Evolutionary conservation across 1,284 basidiomycete genomes (phyloP), one percentile per base, ranked within the genome.

Genomic region (Moesziomyces aphidis): DNA sequence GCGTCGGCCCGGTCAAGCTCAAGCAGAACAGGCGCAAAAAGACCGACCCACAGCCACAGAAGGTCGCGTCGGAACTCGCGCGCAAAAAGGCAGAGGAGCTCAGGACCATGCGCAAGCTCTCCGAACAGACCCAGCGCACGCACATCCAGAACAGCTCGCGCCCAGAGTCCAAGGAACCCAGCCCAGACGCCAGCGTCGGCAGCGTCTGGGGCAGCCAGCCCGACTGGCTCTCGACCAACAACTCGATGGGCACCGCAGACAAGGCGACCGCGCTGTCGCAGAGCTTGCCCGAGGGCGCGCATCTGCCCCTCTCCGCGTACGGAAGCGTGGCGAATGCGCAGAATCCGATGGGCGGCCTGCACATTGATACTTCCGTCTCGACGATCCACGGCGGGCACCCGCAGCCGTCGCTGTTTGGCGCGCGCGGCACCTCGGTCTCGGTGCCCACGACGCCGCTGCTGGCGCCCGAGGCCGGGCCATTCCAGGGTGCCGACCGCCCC

Each of bases 81-180:
- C 50, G 60, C 24, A 74, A 74, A 42, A 74, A 69, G 59, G 72
- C 72, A 0, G 72, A 74, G 19, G 72, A 74, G 55, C 52, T 74
- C 15, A 24, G 72, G 7, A 68, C 55, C 17, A 50, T 68, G 28
- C 62, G 72, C 24, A 74, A 74, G 49, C 23, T 74, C 22, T 63
- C 72, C 2, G 72, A 74, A 36, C 66, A 69, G 52, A 74, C 72
- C 3, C 66, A 74, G 66, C 66, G 72, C 39, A 74, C 72, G 2
- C 72, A 74, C 26, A 61, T 74, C n/a, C 65, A 70, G 53, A 51
- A 59, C 62, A 59, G 47, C 50, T 66, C 60, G 3, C 28, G 64
- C 7, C 59, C 66, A 1, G 61, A 68, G 10, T 57, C 58, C n/a
- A 62, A 67, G 24, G 57, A 73, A 54, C 64, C 61, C 0, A 67